A percentile compares a stretch with the other conserved stretches of the same genome.
phyloP scores from a whole-genome alignment of 2,329 filamentous ascomycete species.

The Helminthosporium solani region DNA sequence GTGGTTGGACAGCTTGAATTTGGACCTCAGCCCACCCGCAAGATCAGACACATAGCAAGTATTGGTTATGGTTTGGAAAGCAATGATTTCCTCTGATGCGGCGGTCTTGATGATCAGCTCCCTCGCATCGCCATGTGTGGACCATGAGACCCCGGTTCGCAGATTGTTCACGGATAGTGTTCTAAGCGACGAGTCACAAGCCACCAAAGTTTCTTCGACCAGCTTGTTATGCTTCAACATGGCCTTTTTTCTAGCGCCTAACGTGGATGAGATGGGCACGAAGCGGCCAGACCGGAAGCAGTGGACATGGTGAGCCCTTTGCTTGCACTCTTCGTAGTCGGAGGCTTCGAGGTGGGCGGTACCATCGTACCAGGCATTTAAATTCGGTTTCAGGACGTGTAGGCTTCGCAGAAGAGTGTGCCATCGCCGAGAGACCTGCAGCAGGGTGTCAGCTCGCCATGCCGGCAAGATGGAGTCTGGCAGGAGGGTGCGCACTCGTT shows the following conservation, averaged over 20 bases:
- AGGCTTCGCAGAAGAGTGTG: constrained; percentile 25
- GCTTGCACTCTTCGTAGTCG: constrained; percentile 16
- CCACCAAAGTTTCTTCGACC: constrained; percentile 20
- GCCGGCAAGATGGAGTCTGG: neutral
- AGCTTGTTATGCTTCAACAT: constrained; percentile 1
- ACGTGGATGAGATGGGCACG: neutral
- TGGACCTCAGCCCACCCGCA: constrained; percentile 12
- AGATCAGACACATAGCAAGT: constrained; percentile 26
- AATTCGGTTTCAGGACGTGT: constrained; percentile 19
- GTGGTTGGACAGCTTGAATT: constrained; percentile 20
- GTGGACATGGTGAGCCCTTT: constrained; percentile 25
- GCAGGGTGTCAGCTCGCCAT: constrained; percentile 3
- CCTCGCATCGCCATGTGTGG: constrained; percentile 18
- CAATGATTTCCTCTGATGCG: constrained; percentile 29
- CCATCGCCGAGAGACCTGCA: constrained; percentile 40
- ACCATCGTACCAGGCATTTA: constrained; percentile 26
- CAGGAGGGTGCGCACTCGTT: constrained; percentile 21
- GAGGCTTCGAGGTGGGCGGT: constrained; percentile 12
- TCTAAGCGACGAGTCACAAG: constrained; percentile 7
- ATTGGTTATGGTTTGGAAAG: constrained; percentile 14
- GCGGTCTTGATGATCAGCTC: constrained; percentile 17
- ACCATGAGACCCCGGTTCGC: constrained; percentile 15
- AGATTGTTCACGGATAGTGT: constrained; percentile 26
- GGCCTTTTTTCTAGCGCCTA: too few relatives aligned
- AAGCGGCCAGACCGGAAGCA: constrained; percentile 25